These are phyloP conservation scores for Agaricus subrufescens DNA, from an alignment of 768 basidiomycete genomes.

Conservation along the genomic window DNA sequence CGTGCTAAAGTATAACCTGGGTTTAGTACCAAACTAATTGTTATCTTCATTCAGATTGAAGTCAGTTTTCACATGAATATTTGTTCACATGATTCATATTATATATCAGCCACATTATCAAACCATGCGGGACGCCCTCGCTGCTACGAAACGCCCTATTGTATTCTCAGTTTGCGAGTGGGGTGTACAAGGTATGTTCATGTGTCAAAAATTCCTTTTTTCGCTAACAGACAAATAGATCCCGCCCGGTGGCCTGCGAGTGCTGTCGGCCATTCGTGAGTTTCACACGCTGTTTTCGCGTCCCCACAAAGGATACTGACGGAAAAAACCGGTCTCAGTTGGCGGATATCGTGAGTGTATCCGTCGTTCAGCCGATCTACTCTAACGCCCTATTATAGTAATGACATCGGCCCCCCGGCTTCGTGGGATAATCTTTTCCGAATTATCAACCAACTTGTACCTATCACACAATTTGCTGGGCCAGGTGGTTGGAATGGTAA, in stretches of 20 bases:
- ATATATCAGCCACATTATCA: constrained; percentile 32
- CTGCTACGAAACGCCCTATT: constrained; percentile 38
- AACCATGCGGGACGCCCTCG: constrained; percentile 43
- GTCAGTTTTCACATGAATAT: constrained; percentile 14
- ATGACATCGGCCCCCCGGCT: constrained; percentile 42
- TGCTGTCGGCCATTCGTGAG: constrained; percentile 41
- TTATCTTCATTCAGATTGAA: constrained; percentile 24
- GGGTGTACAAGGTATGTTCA: constrained; percentile 36
- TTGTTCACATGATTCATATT: background rate
- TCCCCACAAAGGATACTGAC: background rate
- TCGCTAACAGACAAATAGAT: constrained; percentile 19
- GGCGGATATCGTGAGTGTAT: constrained; percentile 39
- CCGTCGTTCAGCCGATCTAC: too few relatives aligned
- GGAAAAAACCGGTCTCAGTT: constrained; percentile 14
- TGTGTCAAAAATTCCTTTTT: background rate
- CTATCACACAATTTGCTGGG: constrained; percentile 43
- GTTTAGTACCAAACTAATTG: background rate
- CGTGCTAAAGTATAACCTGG: background rate
- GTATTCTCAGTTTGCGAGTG: constrained; percentile 48
- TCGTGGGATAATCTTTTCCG: constrained; percentile 44
- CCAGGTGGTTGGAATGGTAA: constrained; percentile 40
- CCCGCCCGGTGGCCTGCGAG: constrained; percentile 47
- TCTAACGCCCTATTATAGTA: constrained; percentile 19
- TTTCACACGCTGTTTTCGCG: background rate
- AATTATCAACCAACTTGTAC: constrained; percentile 49